These are phyloP conservation scores for Botrytis aclada DNA, from an alignment of 2,329 filamentous ascomycete species.

Conservation along the genomic window DNA sequence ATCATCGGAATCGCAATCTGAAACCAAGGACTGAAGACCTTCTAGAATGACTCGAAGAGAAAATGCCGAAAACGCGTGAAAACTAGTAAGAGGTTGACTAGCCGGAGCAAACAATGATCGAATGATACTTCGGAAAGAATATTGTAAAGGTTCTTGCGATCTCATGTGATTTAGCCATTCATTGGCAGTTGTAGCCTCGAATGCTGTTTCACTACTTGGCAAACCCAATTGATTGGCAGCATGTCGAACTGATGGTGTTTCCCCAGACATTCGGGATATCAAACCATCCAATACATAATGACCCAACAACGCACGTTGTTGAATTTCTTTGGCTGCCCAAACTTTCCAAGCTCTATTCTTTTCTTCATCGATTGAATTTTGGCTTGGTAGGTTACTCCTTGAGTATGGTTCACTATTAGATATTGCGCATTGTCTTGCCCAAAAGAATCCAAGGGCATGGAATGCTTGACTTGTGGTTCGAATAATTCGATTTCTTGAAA, in stretches of 20 bases:
- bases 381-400: slow-evolving; percentile 38
- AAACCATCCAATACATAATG: slow-evolving; percentile 46
- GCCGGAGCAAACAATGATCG: slow-evolving; percentile 41
- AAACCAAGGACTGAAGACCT: slow-evolving; percentile 44
- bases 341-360: slow-evolving; percentile 43
- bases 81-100: slow-evolving; percentile 26
- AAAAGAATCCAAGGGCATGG: slow-evolving; percentile 45
- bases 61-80: slow-evolving; percentile 42
- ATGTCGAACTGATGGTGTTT: slow-evolving; percentile 43
- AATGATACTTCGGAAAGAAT: slow-evolving; percentile 43
- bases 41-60: slow-evolving; percentile 44
- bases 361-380: slow-evolving; percentile 36
- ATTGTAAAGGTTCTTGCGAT: slow-evolving; percentile 35
- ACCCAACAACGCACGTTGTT: slow-evolving; percentile 44
- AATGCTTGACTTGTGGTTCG: slow-evolving; percentile 45
- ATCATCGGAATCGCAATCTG: slow-evolving; percentile 42
- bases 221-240: slow-evolving; percentile 42
- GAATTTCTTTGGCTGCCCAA: slow-evolving; percentile 45
- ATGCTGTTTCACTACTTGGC: slow-evolving; percentile 42
- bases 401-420: slow-evolving; percentile 40
- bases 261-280: slow-evolving; percentile 44
- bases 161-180: slow-evolving; percentile 43
- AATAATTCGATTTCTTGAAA: slow-evolving; percentile 44
- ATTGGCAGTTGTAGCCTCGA: slow-evolving; percentile 42
- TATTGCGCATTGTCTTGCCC: slow-evolving; percentile 46